phyloP scores from a whole-genome alignment of 2,329 filamentous ascomycete species.

The Sordariomycetes sp. region DNA sequence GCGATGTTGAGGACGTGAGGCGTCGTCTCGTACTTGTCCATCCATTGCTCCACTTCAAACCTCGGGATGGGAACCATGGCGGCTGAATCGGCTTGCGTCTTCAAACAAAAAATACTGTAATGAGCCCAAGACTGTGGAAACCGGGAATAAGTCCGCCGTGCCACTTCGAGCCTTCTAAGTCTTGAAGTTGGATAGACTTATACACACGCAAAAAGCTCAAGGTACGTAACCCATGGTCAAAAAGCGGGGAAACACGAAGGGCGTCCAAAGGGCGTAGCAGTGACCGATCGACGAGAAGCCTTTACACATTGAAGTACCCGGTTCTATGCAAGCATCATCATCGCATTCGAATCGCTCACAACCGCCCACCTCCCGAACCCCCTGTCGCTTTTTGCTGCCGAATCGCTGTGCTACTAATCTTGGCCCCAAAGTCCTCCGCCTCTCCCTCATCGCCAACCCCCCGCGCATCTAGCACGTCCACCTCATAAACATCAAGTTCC shows the following conservation, averaged over 20 bases:
- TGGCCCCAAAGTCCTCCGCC: slow-evolving; percentile 55
- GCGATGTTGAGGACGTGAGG: slow-evolving; percentile 55
- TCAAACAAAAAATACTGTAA: not conserved
- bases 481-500: slow-evolving; percentile 67
- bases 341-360: not conserved
- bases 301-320: not conserved
- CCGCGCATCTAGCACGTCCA: slow-evolving; percentile 69
- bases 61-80: slow-evolving; percentile 10
- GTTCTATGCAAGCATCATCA: not conserved
- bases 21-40: slow-evolving; percentile 45
- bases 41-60: slow-evolving; percentile 63
- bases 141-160: too few relatives aligned
- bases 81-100: not conserved
- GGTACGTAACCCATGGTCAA: not conserved
- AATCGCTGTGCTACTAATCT: slow-evolving; percentile 88
- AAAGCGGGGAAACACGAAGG: not conserved
- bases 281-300: slow-evolving; percentile 2
- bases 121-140: too few relatives aligned
- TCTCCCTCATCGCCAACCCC: slow-evolving; percentile 27
- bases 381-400: slow-evolving; percentile 30
- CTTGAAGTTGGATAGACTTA: too few relatives aligned
- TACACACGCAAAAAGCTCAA: too few relatives aligned
- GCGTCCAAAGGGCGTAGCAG: not conserved
- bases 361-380: not conserved
- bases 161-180: too few relatives aligned